These are phyloP conservation scores for Glycyrrhiza uralensis DNA, from an alignment of 306 rosid genomes.

Conservation along the genomic window DNA sequence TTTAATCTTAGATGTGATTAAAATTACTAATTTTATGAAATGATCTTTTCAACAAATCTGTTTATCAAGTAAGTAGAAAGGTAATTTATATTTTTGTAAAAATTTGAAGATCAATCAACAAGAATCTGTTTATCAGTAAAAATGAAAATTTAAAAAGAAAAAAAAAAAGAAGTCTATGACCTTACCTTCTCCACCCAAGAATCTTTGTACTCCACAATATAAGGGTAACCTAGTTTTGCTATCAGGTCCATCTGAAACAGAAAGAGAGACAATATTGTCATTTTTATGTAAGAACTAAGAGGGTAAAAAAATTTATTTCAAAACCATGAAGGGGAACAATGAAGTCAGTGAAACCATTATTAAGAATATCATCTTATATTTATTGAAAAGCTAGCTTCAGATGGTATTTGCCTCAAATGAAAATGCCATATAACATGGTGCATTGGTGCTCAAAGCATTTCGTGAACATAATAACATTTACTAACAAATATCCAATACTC, in stretches of 20 bases:
- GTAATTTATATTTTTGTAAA: not conserved
- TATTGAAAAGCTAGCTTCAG: slow-evolving; percentile 9
- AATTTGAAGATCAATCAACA: not conserved
- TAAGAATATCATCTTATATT: not conserved
- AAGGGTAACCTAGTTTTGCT: slow-evolving; percentile 72
- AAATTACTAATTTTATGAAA: not conserved
- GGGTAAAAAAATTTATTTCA: not conserved
- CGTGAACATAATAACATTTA: not conserved
- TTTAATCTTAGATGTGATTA: not conserved
- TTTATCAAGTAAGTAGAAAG: not conserved
- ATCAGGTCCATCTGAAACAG: slow-evolving; percentile 71
- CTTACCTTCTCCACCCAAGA: slow-evolving; percentile 94
- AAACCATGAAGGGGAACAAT: not conserved
- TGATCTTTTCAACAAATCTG: not conserved
- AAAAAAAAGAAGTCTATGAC: not conserved
- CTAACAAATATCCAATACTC: slow-evolving; percentile 3
- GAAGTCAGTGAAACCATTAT: slow-evolving; percentile 13
- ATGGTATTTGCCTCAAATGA: slow-evolving; percentile 1
- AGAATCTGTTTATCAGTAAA: slow-evolving; percentile 4
- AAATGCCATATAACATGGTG: slow-evolving; percentile 9
- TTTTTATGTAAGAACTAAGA: slow-evolving; percentile 10
- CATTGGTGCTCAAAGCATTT: not conserved
- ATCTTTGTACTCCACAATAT: slow-evolving; percentile 87
- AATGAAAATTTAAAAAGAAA: not conserved
- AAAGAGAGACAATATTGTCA: slow-evolving; percentile 18